A percentile compares a stretch with the other conserved stretches of the same genome.
Evolutionary conservation across 176 grass and related monocot genomes (phyloP).

Genomic region (Carex myosuroides): DNA sequence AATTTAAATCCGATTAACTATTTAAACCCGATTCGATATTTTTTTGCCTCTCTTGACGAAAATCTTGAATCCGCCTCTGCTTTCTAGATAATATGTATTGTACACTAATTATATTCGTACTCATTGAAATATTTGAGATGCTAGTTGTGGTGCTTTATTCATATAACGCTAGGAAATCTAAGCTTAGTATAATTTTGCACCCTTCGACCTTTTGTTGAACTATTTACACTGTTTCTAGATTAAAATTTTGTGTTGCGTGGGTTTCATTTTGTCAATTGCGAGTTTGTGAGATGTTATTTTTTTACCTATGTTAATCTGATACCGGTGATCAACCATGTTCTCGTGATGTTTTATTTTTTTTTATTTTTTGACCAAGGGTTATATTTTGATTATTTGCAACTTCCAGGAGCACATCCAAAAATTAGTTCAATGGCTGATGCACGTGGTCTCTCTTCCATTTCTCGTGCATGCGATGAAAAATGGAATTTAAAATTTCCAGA

Average conservation of each 20-base stretch:
- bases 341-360: neutral
- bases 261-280: neutral
- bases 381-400: neutral
- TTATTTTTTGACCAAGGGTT: neutral
- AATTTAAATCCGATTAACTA: no score
- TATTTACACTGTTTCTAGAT: neutral
- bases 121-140: neutral
- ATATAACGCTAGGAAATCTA: neutral
- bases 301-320: neutral
- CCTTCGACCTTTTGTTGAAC: neutral
- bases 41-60: no score
- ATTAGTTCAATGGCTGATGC: neutral
- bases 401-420: neutral
- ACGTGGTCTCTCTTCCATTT: neutral
- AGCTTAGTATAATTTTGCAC: neutral
- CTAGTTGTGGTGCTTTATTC: neutral
- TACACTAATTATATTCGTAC: neutral
- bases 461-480: neutral
- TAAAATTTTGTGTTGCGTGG: neutral
- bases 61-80: no score
- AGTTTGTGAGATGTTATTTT: neutral
- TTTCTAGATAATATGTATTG: neutral
- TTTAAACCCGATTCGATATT: no score
- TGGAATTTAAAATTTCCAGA: neutral
- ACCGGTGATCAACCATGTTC: neutral